phyloP scores from a whole-genome alignment of 148 eudicot genomes.

The Chenopodium album region DNA sequence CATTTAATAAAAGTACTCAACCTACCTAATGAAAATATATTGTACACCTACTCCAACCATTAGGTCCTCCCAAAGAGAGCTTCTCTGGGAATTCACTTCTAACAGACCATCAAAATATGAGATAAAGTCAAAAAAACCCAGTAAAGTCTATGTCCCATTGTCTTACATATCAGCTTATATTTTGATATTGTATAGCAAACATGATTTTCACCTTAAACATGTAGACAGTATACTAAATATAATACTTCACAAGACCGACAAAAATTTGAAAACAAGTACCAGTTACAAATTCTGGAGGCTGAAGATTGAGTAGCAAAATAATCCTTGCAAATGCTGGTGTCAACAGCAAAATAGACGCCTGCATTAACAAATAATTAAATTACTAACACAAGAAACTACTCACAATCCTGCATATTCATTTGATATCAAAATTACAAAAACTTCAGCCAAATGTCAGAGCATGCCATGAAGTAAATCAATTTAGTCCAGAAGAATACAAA shows the following conservation, averaged over 20 bases:
- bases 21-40: too few species aligned
- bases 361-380: constrained; percentile 26
- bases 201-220: neutral
- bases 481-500: neutral
- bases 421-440: neutral
- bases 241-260: too few species aligned
- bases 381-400: constrained; percentile 2
- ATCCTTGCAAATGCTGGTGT: constrained; percentile 78
- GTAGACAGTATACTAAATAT: neutral
- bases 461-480: neutral
- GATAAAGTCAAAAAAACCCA: neutral
- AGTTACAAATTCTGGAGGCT: constrained; percentile 91
- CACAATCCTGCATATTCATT: constrained; percentile 3
- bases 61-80: neutral
- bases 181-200: neutral
- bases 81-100: neutral
- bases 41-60: neutral
- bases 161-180: neutral
- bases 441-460: neutral
- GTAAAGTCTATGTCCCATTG: neutral
- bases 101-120: neutral
- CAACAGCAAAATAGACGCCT: constrained; percentile 76
- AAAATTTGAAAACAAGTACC: constrained; percentile 41
- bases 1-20: too few species aligned
- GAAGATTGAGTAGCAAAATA: constrained; percentile 72